Evolutionary conservation across 2,329 filamentous ascomycete genomes (phyloP).

Genomic region (Pleurostoma richardsiae): DNA sequence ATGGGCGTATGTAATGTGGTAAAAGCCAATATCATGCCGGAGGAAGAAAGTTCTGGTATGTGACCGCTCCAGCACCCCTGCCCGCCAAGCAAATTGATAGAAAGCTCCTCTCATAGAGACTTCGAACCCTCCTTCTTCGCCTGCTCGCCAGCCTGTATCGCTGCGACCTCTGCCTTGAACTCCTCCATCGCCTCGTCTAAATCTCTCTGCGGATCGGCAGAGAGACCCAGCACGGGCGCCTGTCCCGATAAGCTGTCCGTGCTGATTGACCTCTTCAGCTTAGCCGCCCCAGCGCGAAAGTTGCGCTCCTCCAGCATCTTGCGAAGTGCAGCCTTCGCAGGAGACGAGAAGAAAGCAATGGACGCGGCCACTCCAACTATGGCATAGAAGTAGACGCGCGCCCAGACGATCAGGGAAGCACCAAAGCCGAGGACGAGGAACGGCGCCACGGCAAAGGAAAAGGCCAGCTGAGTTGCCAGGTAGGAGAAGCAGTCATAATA

Average conservation of each 20-base stretch:
- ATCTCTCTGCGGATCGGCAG: slow-evolving; percentile 69
- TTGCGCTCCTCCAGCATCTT: slow-evolving; percentile 55
- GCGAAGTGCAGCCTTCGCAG: slow-evolving; percentile 59
- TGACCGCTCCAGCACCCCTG: too few relatives aligned
- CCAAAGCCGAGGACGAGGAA: slow-evolving; percentile 77
- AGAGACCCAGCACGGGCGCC: slow-evolving; percentile 70
- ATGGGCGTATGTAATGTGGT: too few relatives aligned
- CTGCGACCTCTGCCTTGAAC: slow-evolving; percentile 67
- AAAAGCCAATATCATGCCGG: too few relatives aligned
- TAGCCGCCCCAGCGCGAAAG: slow-evolving; percentile 33
- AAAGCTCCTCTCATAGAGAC: too few relatives aligned
- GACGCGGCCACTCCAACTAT: slow-evolving; percentile 61
- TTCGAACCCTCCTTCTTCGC: not conserved
- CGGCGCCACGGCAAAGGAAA: slow-evolving; percentile 77
- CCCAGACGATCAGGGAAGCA: slow-evolving; percentile 71
- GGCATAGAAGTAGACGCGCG: slow-evolving; percentile 83
- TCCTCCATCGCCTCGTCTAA: slow-evolving; percentile 75
- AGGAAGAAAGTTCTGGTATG: too few relatives aligned
- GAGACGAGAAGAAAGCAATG: slow-evolving; percentile 74
- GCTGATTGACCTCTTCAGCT: slow-evolving; percentile 30
- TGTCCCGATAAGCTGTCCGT: slow-evolving; percentile 50
- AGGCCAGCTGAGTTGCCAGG: slow-evolving; percentile 72
- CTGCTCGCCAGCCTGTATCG: slow-evolving; percentile 28
- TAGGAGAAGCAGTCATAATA: slow-evolving; percentile 82
- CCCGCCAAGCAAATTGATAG: too few relatives aligned